phyloP scores from a whole-genome alignment of 257 asterid species.

The Ophiorrhiza pumila region DNA sequence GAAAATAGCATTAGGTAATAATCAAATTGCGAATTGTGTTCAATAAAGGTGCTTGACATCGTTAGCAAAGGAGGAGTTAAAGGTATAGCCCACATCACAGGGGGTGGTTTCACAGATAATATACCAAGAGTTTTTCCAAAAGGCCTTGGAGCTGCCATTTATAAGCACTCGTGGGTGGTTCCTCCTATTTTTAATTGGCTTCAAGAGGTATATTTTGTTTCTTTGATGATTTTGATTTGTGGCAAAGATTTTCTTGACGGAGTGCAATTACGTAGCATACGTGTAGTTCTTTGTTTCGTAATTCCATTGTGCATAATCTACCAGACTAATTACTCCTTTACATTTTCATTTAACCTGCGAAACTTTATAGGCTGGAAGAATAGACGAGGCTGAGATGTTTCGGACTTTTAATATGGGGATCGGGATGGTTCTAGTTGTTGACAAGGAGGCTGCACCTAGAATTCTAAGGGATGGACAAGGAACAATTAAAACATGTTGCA shows the following conservation, averaged over 20 bases:
- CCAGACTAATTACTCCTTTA: background rate
- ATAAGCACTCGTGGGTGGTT: slow-evolving; percentile 62
- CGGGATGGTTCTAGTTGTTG: slow-evolving; percentile 86
- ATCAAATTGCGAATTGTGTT: slow-evolving; percentile 4
- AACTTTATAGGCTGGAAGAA: slow-evolving; percentile 61
- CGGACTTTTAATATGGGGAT: slow-evolving; percentile 95
- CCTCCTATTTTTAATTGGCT: slow-evolving; percentile 92
- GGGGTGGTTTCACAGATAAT: slow-evolving; percentile 94
- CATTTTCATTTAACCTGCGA: background rate
- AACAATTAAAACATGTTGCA: slow-evolving; percentile 29
- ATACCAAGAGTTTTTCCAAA: slow-evolving; percentile 89
- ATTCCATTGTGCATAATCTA: background rate
- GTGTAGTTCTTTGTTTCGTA: background rate
- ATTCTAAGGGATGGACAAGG: slow-evolving; percentile 41
- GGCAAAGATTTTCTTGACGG: background rate
- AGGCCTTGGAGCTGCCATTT: slow-evolving; percentile 79
- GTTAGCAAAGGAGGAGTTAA: slow-evolving; percentile 83
- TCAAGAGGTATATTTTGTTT: slow-evolving; percentile 60
- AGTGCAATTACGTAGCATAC: background rate
- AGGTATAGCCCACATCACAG: slow-evolving; percentile 96
- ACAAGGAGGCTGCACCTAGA: slow-evolving; percentile 56
- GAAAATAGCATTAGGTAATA: background rate
- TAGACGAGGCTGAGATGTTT: slow-evolving; percentile 77
- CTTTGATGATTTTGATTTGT: background rate
- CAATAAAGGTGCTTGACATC: slow-evolving; percentile 71